A percentile compares a stretch with the other conserved stretches of the same genome.
phyloP scores from a whole-genome alignment of 495 filamentous ascomycete species.

The Endocarpon pusillum region DNA sequence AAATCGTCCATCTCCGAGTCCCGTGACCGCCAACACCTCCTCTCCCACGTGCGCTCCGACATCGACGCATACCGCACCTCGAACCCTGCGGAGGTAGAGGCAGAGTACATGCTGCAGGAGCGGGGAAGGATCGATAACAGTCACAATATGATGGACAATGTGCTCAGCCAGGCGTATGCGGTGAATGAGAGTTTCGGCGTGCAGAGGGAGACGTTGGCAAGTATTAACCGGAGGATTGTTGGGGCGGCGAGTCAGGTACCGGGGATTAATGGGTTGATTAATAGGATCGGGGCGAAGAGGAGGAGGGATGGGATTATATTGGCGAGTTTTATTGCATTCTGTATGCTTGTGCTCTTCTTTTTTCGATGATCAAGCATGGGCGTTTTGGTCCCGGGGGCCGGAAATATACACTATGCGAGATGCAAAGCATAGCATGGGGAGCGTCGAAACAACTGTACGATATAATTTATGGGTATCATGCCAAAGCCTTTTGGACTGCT shows the following conservation, averaged over 20 bases:
- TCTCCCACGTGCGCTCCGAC: constrained; percentile 77
- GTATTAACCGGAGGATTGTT: constrained; percentile 77
- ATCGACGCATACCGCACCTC: constrained; percentile 72
- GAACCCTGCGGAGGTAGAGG: constrained; percentile 67
- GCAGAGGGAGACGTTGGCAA: constrained; percentile 72
- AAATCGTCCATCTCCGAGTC: constrained; percentile 47
- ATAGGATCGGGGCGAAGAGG: constrained; percentile 88
- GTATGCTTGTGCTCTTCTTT: constrained; percentile 72
- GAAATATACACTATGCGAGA: neutral
- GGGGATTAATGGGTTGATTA: constrained; percentile 83
- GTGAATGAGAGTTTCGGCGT: constrained; percentile 80
- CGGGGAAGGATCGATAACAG: constrained; percentile 67
- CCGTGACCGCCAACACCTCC: constrained; percentile 78
- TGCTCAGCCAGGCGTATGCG: constrained; percentile 91
- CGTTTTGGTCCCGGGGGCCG: neutral
- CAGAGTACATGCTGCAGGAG: constrained; percentile 95
- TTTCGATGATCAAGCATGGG: constrained; percentile 38
- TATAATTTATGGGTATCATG: constrained; percentile 5
- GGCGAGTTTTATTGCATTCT: constrained; percentile 76
- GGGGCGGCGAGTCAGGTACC: constrained; percentile 78
- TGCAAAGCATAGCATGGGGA: constrained; percentile 4
- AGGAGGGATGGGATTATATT: constrained; percentile 88
- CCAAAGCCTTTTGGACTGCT: no score
- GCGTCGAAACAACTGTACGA: neutral
- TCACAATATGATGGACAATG: constrained; percentile 72